Evolutionary conservation across 2,329 filamentous ascomycete genomes (phyloP).

Genomic region (Aspergillus felis): DNA sequence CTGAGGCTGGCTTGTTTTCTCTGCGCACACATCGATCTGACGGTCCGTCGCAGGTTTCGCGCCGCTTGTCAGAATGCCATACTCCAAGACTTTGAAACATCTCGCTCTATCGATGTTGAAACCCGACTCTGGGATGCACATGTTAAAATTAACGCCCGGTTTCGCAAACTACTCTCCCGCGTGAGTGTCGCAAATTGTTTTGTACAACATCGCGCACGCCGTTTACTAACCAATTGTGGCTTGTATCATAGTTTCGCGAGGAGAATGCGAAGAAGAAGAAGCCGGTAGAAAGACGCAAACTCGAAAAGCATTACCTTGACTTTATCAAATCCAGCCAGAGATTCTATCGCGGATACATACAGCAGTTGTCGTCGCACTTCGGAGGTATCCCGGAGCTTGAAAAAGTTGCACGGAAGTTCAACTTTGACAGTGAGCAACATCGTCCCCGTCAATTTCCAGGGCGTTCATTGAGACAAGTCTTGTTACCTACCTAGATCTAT

Average conservation of each 20-base stretch:
- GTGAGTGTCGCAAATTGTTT: slow-evolving; percentile 30
- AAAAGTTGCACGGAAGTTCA: slow-evolving; percentile 52
- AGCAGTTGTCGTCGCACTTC: slow-evolving; percentile 64
- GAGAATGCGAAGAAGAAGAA: slow-evolving; percentile 50
- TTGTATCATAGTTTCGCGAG: slow-evolving; percentile 43
- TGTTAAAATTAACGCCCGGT: slow-evolving; percentile 70
- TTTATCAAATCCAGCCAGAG: slow-evolving; percentile 85
- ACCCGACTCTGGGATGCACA: slow-evolving; percentile 74
- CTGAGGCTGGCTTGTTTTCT: slow-evolving; percentile 1
- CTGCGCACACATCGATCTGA: neutral
- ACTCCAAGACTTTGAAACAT: slow-evolving; percentile 57
- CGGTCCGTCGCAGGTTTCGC: slow-evolving; percentile 55
- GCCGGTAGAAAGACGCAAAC: slow-evolving; percentile 65
- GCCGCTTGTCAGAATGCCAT: slow-evolving; percentile 67
- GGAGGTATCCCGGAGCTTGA: slow-evolving; percentile 56
- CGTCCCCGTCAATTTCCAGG: slow-evolving; percentile 4
- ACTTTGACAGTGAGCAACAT: slow-evolving; percentile 42
- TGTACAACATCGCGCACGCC: slow-evolving; percentile 1
- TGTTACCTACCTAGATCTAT: slow-evolving; percentile 33
- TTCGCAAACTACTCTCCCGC: slow-evolving; percentile 64
- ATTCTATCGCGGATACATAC: slow-evolving; percentile 84
- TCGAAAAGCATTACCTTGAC: slow-evolving; percentile 74
- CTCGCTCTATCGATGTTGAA: slow-evolving; percentile 61
- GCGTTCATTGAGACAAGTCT: slow-evolving; percentile 6
- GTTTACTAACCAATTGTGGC: neutral